Evolutionary conservation across 352 stramenopile genomes (phyloP), one percentile per base, ranked within the genome.

Genomic region (Globisporangium camurandrum): DNA sequence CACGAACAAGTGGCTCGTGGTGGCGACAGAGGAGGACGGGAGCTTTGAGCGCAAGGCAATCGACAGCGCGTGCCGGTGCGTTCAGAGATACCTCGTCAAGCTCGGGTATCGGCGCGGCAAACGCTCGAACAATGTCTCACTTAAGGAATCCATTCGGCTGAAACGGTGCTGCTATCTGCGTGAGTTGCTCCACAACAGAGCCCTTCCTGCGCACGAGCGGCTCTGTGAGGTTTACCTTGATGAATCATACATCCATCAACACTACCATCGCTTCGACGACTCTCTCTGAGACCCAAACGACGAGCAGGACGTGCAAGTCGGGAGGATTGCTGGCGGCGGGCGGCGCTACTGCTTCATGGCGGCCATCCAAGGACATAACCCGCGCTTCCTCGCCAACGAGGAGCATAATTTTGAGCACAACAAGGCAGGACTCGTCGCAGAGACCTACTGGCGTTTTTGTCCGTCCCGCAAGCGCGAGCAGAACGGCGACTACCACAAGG

Each of bases 371-470:
- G 22, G 42, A 10, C 23, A 7, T 11, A 24, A 27, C 11, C 4
- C 22, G 6, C 22, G 23, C 22, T 33, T 5, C 3, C 40, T n/a
- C 4, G 12, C 17, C 16, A 5, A 7, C n/a, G 40, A 4, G 8
- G 40, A 46, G 20, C 40, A 12, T 8, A 5, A 28, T n/a, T n/a
- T n/a, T 12, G 28, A 48, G 42, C 14, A 48, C 10, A 22, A 37
- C 14, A 9, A 36, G 2, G 24, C 22, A 2, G 26, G 42, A 23
- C 3, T 37, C 7, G 24, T 48, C 2, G 6, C 26, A 9, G 31
- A 48, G 2, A 37, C 26, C 8, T 48, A 48, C 42, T 48, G 42
- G 26, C 42, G 26, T 19, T 48, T 48, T 28, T 37, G 42, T 17
- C 26, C 24, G 24, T 23, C 20, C 10, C 23, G 42, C 28, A 48